phyloP scores from a whole-genome alignment of 1,139 yeast species.

The Blastobotrys aristatus region DNA sequence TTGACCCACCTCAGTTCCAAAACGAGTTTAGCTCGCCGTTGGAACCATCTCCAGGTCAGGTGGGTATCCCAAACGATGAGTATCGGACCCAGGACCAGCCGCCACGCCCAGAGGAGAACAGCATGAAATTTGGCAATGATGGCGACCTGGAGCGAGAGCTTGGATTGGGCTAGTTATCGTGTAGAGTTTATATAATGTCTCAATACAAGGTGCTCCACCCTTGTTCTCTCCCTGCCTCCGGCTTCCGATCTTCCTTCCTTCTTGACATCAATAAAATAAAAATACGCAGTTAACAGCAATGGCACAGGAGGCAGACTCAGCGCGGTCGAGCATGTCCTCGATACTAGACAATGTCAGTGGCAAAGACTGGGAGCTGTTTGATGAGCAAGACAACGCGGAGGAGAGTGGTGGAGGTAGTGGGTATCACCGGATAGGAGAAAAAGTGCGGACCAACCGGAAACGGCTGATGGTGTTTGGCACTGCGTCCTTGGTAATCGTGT shows the following conservation, averaged over 20 bases:
- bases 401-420: neutral
- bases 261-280: slow-evolving; percentile 8
- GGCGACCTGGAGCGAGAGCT: slow-evolving; percentile 49
- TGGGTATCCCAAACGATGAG: slow-evolving; percentile 34
- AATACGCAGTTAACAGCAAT: neutral
- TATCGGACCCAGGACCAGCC: slow-evolving; percentile 41
- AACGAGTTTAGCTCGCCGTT: slow-evolving; percentile 23
- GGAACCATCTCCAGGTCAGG: slow-evolving; percentile 18
- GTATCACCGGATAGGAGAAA: slow-evolving; percentile 1
- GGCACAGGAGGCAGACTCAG: neutral
- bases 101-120: slow-evolving; percentile 42
- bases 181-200: neutral
- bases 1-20: slow-evolving; percentile 12
- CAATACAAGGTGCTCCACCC: too few species aligned
- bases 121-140: slow-evolving; percentile 17
- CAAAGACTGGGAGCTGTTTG: slow-evolving; percentile 5
- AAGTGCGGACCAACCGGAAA: neutral
- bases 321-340: slow-evolving; percentile 17
- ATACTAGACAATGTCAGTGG: slow-evolving; percentile 12
- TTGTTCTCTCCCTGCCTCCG: too few species aligned
- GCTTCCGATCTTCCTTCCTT: slow-evolving; percentile 3
- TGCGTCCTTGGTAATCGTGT: neutral
- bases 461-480: neutral
- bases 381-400: slow-evolving; percentile 1
- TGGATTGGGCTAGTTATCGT: slow-evolving; percentile 44